Evolutionary conservation across 2,329 filamentous ascomycete species (phyloP).

Genomic region (Onygenales sp.): DNA sequence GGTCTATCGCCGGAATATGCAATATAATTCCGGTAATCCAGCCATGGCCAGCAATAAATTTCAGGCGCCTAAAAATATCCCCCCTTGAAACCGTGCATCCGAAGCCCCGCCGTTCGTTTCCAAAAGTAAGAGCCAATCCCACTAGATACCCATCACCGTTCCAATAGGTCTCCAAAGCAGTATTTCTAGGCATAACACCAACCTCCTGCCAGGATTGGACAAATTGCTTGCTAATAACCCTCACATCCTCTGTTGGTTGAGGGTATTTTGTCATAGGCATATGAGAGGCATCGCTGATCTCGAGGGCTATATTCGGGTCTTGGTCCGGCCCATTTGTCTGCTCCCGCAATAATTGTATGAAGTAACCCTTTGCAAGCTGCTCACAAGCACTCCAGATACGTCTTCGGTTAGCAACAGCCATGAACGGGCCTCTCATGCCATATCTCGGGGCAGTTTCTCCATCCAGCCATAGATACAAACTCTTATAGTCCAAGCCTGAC

Average conservation of each 20-base stretch:
- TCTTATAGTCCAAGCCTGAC: slow-evolving; percentile 3
- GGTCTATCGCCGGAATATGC: not conserved
- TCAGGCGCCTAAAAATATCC: not conserved
- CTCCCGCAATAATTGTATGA: not conserved
- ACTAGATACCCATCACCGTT: not conserved
- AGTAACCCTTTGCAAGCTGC: slow-evolving; percentile 6
- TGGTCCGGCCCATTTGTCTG: not conserved
- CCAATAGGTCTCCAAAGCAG: not conserved
- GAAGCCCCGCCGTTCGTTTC: not conserved
- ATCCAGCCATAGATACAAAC: slow-evolving; percentile 15
- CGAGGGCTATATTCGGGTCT: not conserved
- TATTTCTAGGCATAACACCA: not conserved
- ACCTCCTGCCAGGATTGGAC: not conserved
- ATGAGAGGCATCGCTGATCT: not conserved
- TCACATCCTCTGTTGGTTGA: not conserved
- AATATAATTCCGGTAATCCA: slow-evolving; percentile 1
- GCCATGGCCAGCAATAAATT: not conserved
- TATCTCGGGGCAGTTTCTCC: slow-evolving; percentile 10
- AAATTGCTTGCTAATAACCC: not conserved
- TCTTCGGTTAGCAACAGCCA: slow-evolving; percentile 23
- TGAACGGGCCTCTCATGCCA: slow-evolving; percentile 16
- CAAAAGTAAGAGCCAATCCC: not conserved
- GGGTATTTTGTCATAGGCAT: slow-evolving; percentile 2
- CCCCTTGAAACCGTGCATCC: not conserved
- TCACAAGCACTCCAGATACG: slow-evolving; percentile 18